Percentiles rank a stretch among this genome's conserved stretches.
Evolutionary conservation across 106 monocot genomes (phyloP).

Genomic region (Platanthera zijinensis): DNA sequence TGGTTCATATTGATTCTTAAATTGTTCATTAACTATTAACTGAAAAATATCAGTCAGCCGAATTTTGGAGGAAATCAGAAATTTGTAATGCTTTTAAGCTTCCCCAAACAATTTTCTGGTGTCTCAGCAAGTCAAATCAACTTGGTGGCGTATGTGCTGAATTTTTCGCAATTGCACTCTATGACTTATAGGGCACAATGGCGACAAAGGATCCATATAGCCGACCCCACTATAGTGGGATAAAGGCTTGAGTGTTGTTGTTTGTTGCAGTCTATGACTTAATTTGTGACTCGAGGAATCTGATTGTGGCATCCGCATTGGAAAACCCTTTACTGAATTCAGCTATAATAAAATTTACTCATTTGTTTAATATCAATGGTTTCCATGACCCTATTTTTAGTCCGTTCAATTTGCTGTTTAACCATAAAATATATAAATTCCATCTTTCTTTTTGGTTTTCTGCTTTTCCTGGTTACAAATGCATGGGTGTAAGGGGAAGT

Average conservation of each 20-base stretch:
- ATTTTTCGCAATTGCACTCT: background rate
- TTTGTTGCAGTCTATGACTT: background rate
- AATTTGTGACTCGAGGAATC: background rate
- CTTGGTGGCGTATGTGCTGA: background rate
- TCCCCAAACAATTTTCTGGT: background rate
- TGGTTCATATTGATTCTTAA: too few relatives aligned
- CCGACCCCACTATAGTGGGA: too few relatives aligned
- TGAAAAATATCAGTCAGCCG: background rate
- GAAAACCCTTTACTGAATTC: background rate
- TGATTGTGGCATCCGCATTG: background rate
- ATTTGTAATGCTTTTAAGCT: background rate
- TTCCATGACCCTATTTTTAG: background rate
- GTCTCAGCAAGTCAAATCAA: background rate
- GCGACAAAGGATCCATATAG: too few relatives aligned
- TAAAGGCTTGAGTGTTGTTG: too few relatives aligned
- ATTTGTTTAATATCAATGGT: background rate
- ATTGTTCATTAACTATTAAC: background rate
- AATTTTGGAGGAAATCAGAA: background rate
- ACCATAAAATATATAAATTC: background rate
- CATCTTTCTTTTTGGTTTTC: background rate
- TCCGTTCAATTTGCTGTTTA: background rate
- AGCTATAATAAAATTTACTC: background rate
- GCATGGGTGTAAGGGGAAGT: conserved; percentile 93
- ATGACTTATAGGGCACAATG: too few relatives aligned
- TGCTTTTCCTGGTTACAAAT: conserved; percentile 62